Base-by-base conservation (phyloP, 1,284 basidiomycete species). In the Ustilago tritici region DNA sequence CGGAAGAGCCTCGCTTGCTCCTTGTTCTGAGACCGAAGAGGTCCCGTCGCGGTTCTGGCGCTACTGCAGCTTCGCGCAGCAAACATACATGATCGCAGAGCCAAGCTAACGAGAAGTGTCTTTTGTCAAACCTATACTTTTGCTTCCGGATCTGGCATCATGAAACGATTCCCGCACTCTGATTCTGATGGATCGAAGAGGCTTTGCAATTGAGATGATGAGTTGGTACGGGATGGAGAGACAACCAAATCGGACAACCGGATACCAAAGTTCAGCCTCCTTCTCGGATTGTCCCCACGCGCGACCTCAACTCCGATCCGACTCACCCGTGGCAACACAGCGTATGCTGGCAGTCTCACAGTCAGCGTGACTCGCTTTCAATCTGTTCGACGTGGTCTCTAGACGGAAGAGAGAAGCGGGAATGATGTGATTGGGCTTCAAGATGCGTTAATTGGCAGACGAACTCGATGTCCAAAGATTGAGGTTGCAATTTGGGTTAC, bases 211-310 rank as follows among this genome's bases (percentile, higher is more conserved):
- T 32, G 28, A 50, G n/a, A 50, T n/a, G 43, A 46, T 46, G 43
- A 11, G 19, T 17, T 1, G 19, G n/a, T 19, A 46, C n/a, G n/a
- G 43, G 19, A 17, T 5, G 43, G 49, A 12, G 49, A 32, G 28
- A 32, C 6, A 14, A 31, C 35, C 12, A 34, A 54, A 57, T 31
- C 14, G 35, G 35, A 41, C 36, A 56, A 41, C 35, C 15, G 6
- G 41, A n/a, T 53, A n/a, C 53, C 56, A 65, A 65, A 56, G 62
- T 65, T 65, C 62, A 58, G 34, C 46, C 62, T 65, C 62, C 62
- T 58, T 35, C 15, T 40, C 38, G 10, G 11, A 40, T 40, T 28
- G 36, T 23, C 23, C 23, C 36, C 36, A 3, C 55, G 28, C 49
- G 10, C 49, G 31, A 10, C 28, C 40, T 34, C 40, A 17, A 41